Base-by-base conservation (phyloP, 495 filamentous ascomycete genomes). In the Penicillium nucicola region DNA sequence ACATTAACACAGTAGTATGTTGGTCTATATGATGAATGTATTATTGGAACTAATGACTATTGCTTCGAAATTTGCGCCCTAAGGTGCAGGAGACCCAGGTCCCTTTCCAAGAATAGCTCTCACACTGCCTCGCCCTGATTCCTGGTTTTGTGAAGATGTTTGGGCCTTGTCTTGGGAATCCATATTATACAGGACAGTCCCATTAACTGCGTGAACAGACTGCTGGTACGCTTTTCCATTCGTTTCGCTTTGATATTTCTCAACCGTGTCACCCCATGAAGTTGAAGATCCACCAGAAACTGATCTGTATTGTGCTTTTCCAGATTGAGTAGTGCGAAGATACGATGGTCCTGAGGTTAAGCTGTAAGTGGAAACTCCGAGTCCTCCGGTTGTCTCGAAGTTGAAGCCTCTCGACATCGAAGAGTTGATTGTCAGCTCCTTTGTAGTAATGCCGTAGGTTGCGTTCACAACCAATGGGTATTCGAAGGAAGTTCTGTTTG, bases 401-500 rank as follows among this genome's bases (percentile, higher is more conserved):
- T 76, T 53, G 10, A 89, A 78, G 7, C 84, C 84, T 40, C 86
- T 82, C 30, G 67, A 60, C 19, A 92, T 65, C 18, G 68, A 67
- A 0, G 79, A 86, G 41, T 72, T 70, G 37, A 92, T 85, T 22
- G 77, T 75, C 39, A 84, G 67, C 43, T 81, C 82, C 2, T 79
- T 80, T 23, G 69, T 38, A 0, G 68, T 42, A 13, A 67, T 57
- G 20, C 74, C 41, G 50, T 79, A 84, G 1, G 78, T 73, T 5
- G 77, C 77, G 45, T 84, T 82, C 14, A 82, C 80, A 42, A 68
- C 73, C 0, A 92, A 54, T 2, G 87, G 88, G 56, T 89, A 91
- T 8, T 57, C 58, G 67, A 87, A 90, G 4, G 58, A 68, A 9
- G 75, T 65, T 5, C 58, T 55, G 43, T 77, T 56, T 11, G 57